These are phyloP conservation scores for Pyrrhoderma noxium DNA, from an alignment of 1,284 basidiomycete species.

Conservation along the genomic window DNA sequence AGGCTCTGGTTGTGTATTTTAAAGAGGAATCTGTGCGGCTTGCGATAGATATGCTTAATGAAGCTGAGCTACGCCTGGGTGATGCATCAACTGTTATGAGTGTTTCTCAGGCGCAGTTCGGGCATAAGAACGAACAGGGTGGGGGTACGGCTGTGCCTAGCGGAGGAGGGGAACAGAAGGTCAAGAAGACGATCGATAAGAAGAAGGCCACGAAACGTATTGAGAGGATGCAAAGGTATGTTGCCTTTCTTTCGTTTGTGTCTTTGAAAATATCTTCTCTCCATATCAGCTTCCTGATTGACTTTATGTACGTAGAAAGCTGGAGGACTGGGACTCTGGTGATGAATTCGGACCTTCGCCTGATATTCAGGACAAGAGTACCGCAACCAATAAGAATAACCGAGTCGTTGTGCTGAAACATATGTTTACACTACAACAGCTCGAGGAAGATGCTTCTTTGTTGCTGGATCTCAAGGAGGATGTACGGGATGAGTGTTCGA, in stretches of 20 bases:
- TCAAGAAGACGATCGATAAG: constrained; percentile 70
- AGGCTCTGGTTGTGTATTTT: constrained; percentile 95
- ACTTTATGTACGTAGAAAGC: constrained; percentile 43
- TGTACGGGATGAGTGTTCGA: constrained; percentile 89
- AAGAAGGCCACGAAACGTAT: constrained; percentile 75
- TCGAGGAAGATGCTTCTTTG: constrained; percentile 82
- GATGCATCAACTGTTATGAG: constrained; percentile 69
- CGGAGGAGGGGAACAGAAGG: constrained; percentile 31
- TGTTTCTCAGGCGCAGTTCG: constrained; percentile 83
- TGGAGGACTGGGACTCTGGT: constrained; percentile 82
- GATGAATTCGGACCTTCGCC: constrained; percentile 72
- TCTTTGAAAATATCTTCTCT: no score
- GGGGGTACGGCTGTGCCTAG: constrained; percentile 24
- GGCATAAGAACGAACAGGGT: constrained; percentile 42
- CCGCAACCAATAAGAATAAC: constrained; percentile 46
- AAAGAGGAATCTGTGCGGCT: constrained; percentile 92
- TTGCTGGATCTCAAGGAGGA: constrained; percentile 94
- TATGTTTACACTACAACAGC: constrained; percentile 89
- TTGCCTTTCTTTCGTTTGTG: constrained; percentile 14
- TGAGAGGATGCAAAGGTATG: constrained; percentile 85
- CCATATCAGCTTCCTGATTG: no score
- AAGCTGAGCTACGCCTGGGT: constrained; percentile 86
- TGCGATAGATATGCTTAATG: constrained; percentile 84
- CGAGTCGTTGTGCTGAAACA: constrained; percentile 88
- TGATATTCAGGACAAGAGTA: constrained; percentile 44